Conservation (phyloP, 1,284 basidiomycete species). For the Athelia psychrophila region DNA sequence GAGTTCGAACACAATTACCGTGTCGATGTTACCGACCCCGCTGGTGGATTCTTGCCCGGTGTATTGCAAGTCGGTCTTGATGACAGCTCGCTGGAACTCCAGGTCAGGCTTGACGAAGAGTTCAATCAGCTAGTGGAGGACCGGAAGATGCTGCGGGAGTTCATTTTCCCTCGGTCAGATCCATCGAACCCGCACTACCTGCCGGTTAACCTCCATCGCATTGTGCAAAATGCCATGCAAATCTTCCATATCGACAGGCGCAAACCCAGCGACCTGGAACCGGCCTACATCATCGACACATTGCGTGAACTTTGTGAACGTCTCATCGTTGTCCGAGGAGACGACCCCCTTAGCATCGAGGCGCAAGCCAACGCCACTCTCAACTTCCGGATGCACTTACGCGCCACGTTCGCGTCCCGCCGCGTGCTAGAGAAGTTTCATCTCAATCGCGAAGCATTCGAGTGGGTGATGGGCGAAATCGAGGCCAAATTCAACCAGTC, state of each 20-base stretch:
- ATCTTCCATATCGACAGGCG: conserved; percentile 97
- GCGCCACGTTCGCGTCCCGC: conserved; percentile 83
- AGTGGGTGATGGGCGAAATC: conserved; percentile 97
- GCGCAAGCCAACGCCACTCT: conserved; percentile 90
- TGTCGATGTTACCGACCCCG: conserved; percentile 87
- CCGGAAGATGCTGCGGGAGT: conserved; percentile 72
- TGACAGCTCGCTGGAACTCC: conserved; percentile 86
- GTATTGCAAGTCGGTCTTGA: conserved; percentile 94
- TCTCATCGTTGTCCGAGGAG: conserved; percentile 85
- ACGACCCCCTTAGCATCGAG: conserved; percentile 70
- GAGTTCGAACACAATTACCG: conserved; percentile 91
- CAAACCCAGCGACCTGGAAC: conserved; percentile 91
- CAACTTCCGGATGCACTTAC: conserved; percentile 90
- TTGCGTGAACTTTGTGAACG: conserved; percentile 71
- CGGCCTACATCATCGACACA: conserved; percentile 81
- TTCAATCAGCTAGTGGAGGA: conserved; percentile 78
- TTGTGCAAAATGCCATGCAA: conserved; percentile 94
- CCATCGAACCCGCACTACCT: conserved; percentile 76
- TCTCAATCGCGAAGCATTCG: conserved; percentile 89
- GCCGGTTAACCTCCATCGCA: conserved; percentile 92
- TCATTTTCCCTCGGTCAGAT: conserved; percentile 83
- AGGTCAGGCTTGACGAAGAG: conserved; percentile 88
- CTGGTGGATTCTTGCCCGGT: conserved; percentile 75
- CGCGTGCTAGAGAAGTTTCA: conserved; percentile 86
- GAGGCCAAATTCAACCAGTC: conserved; percentile 94